A percentile compares a stretch with the other conserved stretches of the same genome.
phyloP scores from a whole-genome alignment of 2,329 filamentous ascomycete genomes.

The Aspergillus floridensis region DNA sequence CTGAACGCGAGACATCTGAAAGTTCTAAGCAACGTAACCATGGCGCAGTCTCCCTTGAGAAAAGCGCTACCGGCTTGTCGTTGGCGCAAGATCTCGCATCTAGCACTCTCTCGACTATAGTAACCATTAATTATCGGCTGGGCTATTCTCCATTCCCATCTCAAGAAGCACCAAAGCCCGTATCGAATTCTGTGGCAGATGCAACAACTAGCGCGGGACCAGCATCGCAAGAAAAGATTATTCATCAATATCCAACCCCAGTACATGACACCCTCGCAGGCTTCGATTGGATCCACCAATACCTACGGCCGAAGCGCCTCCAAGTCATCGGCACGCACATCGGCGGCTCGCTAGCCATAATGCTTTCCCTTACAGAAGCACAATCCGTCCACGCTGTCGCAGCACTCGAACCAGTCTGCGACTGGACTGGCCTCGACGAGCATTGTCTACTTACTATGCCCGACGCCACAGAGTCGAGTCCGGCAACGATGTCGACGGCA shows the following conservation, averaged over 20 bases:
- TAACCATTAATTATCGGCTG: conserved; percentile 44
- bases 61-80: not conserved
- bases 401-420: conserved; percentile 36
- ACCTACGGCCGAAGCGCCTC: conserved; percentile 30
- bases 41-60: not conserved
- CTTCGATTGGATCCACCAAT: conserved; percentile 38
- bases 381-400: conserved; percentile 33
- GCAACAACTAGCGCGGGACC: not conserved
- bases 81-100: conserved; percentile 27
- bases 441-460: conserved; percentile 28
- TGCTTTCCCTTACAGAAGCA: conserved; percentile 44
- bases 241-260: conserved; percentile 36
- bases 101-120: conserved; percentile 33
- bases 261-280: conserved; percentile 40
- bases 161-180: not conserved
- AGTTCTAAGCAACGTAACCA: not conserved
- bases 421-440: conserved; percentile 44
- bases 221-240: not conserved
- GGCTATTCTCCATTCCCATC: conserved; percentile 13
- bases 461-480: not conserved
- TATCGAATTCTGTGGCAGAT: not conserved
- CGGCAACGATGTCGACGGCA: not conserved
- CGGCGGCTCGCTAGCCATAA: conserved; percentile 43
- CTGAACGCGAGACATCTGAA: not conserved
- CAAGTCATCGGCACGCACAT: conserved; percentile 36